Evolutionary conservation across 2,329 filamentous ascomycete genomes (phyloP).

Genomic region (Fusarium musae): DNA sequence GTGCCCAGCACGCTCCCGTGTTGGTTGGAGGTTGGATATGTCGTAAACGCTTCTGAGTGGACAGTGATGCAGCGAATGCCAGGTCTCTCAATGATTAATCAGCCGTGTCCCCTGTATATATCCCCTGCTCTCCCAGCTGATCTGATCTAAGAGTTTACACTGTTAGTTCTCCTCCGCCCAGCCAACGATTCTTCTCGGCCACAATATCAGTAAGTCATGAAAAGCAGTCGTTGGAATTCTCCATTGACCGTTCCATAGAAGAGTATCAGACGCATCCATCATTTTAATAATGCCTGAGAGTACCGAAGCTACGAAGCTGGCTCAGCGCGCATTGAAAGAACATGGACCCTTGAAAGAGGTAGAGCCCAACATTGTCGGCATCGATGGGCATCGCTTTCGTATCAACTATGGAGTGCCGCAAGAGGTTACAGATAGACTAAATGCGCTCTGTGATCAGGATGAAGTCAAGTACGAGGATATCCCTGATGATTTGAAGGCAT

Average conservation of each 20-base stretch:
- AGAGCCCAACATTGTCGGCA: not conserved
- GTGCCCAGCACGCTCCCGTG: not conserved
- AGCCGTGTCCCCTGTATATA: not conserved
- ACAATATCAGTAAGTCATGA: not conserved
- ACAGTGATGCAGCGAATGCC: not conserved
- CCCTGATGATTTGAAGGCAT: not conserved
- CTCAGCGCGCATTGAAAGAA: not conserved
- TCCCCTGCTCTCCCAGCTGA: not conserved
- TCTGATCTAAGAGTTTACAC: rapidly evolving
- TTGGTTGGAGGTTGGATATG: not conserved
- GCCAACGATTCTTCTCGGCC: not conserved
- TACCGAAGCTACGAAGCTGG: not conserved
- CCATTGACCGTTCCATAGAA: rapidly evolving
- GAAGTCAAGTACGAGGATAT: not conserved
- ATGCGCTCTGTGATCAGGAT: not conserved
- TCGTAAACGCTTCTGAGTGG: not conserved
- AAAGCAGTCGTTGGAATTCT: rapidly evolving
- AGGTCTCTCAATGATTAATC: not conserved
- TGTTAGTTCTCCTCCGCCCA: rapidly evolving
- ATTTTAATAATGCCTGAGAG: not conserved
- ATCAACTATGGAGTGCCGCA: not conserved
- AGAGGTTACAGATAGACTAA: not conserved
- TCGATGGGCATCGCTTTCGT: not conserved
- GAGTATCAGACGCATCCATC: not conserved
- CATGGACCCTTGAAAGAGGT: not conserved